Evolutionary conservation across 495 filamentous ascomycete genomes (phyloP), one percentile per base, ranked within the genome.

Genomic region (Pseudotulostoma volvatum): DNA sequence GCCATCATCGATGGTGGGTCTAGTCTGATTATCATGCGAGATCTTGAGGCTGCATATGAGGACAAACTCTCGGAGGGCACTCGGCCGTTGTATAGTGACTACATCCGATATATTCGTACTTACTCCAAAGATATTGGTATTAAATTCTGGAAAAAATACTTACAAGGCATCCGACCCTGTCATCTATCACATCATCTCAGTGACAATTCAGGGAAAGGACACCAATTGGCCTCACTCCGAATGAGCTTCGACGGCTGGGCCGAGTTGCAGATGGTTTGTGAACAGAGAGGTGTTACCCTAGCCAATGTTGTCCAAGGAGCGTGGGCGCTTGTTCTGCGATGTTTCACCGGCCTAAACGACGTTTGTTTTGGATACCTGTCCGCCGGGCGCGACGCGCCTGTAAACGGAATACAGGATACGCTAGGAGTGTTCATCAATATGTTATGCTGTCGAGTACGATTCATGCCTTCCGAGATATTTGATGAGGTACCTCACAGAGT

Each of bases 311-410:
- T 71, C 5, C 57, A 76, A 18, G 55, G 70, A 19, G 69, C 62
- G 5, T 77, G 74, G 74, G 67, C 67, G 3, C 50, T 77, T 8
- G 64, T 74, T 0, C 56, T 77, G 4, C 59, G 61, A 20, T 49
- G 50, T 7, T 71, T 71, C 44, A 72, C 68, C 1, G 56, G 53
- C 1, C 66, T 61, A 3, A 60, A 73, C 33, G 63, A 71, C 19
- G 59, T 77, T n/a, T 70, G 66, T 42, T 79, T 78, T 43, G 73
- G 73, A 2, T 71, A 71, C 34, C 48, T 64, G 8, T 62, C 61
- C 11, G 60, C 68, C 23, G 67, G 68, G 18, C 56, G 68, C 31
- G 64, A 68, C 49, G 55, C 58, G 9, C 64, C 68, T 16, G 55
- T 71, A 13, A 47, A 51, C n/a, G 63, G 64, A 0, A 68, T 70